Base-by-base conservation (phyloP, 345 rosid genomes). In the Citropsis articulata region DNA sequence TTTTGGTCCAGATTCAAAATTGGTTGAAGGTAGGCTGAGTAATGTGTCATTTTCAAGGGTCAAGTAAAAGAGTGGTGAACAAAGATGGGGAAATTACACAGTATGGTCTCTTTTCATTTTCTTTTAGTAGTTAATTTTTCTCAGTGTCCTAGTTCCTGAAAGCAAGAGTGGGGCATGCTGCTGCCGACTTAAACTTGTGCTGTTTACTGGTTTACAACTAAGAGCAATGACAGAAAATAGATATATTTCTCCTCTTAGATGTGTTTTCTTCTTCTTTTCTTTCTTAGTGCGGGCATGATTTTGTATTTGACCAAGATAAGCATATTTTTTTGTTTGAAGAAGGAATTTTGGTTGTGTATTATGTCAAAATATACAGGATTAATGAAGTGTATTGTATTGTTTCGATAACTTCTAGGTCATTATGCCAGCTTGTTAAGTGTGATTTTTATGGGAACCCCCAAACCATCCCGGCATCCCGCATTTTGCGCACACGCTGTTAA, bases 21-120 rank as follows among this genome's bases (percentile, higher is more conserved):
- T 75, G 70, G 56, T 69, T 36, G 59, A 71, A 71, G 73, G 48
- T 75, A 75, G 69, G 66, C 71, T 56, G 77, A 71, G 50, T 48
- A 57, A 36, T 60, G 27, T 69, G 27, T 65, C 33, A 5, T 21
- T 42, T 48, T 38, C 24, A n/a, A 70, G 36, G 31, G n/a, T 61
- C 31, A 28, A 48, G 81, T 77, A 77, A 81, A 81, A 66, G 77
- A 77, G 59, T 69, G 80, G 77, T 78, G 83, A 27, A 28, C 69
- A 55, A 78, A 12, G 82, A 33, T 70, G 74, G 48, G 76, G 69
- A 78, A 64, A 68, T 59, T 57, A 72, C 78, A 75, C 48, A 76
- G 7, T 72, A 28, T 24, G 56, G 55, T 67, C 19, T 28, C 18
- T 24, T 67, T 19, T 25, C 14, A 4, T 56, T 35, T 25, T 35